Evolutionary conservation across 2,329 filamentous ascomycete genomes (phyloP), one percentile per base, ranked within the genome.

Genomic region (Beauveria rudraprayagi): DNA sequence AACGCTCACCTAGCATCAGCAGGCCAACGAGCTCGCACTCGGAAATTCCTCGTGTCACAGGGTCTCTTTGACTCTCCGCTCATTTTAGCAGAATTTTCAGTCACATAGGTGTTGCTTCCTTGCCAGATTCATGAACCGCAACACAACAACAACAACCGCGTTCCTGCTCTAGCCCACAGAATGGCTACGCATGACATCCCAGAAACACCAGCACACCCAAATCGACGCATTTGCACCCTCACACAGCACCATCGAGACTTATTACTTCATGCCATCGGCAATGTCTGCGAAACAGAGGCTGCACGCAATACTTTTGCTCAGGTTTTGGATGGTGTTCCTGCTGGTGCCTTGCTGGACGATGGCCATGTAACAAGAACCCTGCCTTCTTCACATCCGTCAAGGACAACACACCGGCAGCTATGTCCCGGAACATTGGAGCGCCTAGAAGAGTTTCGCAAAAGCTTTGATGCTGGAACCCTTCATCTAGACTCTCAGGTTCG

Each of bases 301-400:
- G 64, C 66, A 9, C 63, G 66, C 8, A 5, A 11, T 0, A 67
- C 65, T 9, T 70, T 65, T 46, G 65, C 65, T 4, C 66, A 71
- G 26, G 66, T 69, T 0, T 56, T 69, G 1, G 68, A 71, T 6
- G 69, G 67, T 0, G 5, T 70, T 3, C 69, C 67, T 0, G 14
- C 65, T 1, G 17, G n/a, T 1, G 40, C 58, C 3, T 57, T 64
- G 0, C 60, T 56, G 0, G 55, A 46, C 6, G 60, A 66, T n/a
- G 44, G 53, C 5, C 17, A 22, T 16, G 30, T 47, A 40, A 0
- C 51, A 52, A n/a, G 44, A 2, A 56, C 40, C 9, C 44, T 57
- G 4, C 41, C 50, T 6, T 5, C 3, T 1, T 34, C 52, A 1
- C 66, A 66, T 62, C 67, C 65, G 9, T 59, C 67, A 19, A n/a